Base-by-base conservation (phyloP, 257 asterid genomes). In the Solanum clarkiae region DNA sequence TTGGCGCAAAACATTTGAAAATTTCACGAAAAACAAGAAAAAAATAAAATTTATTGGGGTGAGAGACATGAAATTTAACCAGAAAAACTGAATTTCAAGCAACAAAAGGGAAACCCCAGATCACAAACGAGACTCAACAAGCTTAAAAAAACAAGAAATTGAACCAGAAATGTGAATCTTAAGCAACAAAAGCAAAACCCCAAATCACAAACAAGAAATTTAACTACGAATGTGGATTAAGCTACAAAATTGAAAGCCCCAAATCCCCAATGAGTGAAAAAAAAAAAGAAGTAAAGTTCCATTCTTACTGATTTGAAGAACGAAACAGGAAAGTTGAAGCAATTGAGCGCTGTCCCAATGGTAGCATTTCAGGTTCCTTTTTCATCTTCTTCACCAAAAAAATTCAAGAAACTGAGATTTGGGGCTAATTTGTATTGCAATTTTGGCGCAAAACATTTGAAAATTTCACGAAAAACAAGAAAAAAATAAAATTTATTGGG, bases 341-440 rank as follows among this genome's bases (percentile, higher is more conserved):
- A 86, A 94, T 93, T 13, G 98, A 89, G 80, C 98, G 96, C 82
- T 95, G 97, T 45, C 98, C 98, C 84, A 80, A 2, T 70, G 88
- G 89, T 87, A 93, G 90, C 16, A 92, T 65, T 10, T 93, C 63
- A 83, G 86, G 55, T 18, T 88, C 87, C 20, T 88, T 88, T 6
- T 62, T 59, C 85, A 62, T 62, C 47, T 82, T 82, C 45, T 82
- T 40, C 10, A 16, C 56, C 10, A 13, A 44, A 7, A 3, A 0
- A 0, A 4, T 44, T 20, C 14, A 24, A 20, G 10, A 20, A 44
- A 57, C 20, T 81, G 40, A 13, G 13, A 22, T 59, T 57, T 81
- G 8, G 45, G 82, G 24, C 1, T 36, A 62, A 14, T 59, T 66
- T 66, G 24, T 77, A 49, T 5, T 1, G 55, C 14, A 77, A 18